phyloP scores from a whole-genome alignment of 2,329 filamentous ascomycete species.

The Thielaviopsis euricoi region DNA sequence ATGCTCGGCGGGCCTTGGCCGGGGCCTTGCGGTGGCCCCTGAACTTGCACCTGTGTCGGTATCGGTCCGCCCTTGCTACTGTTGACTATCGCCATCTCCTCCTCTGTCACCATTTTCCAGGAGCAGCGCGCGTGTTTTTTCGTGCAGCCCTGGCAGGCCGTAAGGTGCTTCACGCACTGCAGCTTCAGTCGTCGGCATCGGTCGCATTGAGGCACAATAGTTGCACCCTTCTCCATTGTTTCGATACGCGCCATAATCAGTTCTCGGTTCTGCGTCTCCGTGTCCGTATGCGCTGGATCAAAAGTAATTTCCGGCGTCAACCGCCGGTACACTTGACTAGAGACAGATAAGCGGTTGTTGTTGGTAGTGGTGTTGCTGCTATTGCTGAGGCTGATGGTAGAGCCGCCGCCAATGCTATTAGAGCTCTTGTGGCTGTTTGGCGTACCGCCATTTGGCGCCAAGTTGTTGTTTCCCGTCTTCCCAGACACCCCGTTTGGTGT shows the following conservation, averaged over 20 bases:
- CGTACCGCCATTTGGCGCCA: background rate
- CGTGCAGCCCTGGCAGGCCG: conserved; percentile 73
- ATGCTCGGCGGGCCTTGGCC: conserved; percentile 2
- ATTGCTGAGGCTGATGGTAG: background rate
- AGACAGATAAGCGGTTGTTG: conserved; percentile 8
- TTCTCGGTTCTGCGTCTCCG: conserved; percentile 20
- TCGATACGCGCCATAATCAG: conserved; percentile 65
- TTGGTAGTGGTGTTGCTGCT: background rate
- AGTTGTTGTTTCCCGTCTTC: background rate
- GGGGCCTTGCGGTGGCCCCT: background rate
- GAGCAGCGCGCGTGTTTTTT: conserved; percentile 81
- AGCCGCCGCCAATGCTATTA: background rate
- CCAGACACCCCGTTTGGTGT: background rate
- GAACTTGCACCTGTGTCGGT: background rate
- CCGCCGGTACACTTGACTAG: conserved; percentile 3
- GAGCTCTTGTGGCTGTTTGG: background rate
- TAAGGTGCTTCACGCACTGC: conserved; percentile 72
- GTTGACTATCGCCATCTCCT: conserved; percentile 31
- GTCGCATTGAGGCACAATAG: conserved; percentile 70
- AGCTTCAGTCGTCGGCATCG: conserved; percentile 65
- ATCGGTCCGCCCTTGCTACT: conserved; percentile 3
- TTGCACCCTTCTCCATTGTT: conserved; percentile 53
- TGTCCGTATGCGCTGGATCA: conserved; percentile 4
- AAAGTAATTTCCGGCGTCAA: conserved; percentile 9
- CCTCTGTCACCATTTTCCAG: conserved; percentile 66